Base-by-base conservation (phyloP, 805 yeast species). In the Candida odintsovae region DNA sequence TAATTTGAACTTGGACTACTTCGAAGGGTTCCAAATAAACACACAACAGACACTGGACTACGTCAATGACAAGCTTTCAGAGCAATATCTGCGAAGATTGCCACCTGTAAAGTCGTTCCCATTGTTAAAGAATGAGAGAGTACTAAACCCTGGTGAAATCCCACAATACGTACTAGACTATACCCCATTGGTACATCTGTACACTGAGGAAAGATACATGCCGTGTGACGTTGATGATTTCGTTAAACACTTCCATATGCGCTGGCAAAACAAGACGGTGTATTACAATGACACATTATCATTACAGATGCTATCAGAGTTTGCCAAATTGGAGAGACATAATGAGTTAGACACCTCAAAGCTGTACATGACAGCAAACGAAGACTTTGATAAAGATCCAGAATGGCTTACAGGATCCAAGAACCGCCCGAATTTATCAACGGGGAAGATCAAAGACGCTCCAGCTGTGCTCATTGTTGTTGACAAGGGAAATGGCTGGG, bases 401-500 rank as follows among this genome's bases (percentile, higher is more conserved):
- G 83, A 80, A 19, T 92, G 96, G 96, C 73, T 92, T 45, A 83
- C 96, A 0, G 97, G 97, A 0, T 56, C 56, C 22, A 61, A 69
- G 20, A 84, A 84, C 56, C 70, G 73, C 45, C 97, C 97, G 2
- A 80, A 78, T 43, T 67, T 83, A 38, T 75, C 80, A 45, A 79
- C 81, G 25, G 97, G 97, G 0, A 75, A 75, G 45, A 82, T 88
- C 22, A 69, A 71, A 44, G 67, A 82, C 52, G 97, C 95, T 0
- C 95, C 97, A 0, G 90, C 95, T 0, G 75, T 83, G 0, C 64
- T 90, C 26, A 75, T 92, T 21, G 90, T 88, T 1, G 90, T 87
- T 0, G 97, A 92, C 59, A 90, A 90, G 62, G 97, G 96, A 2
- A 85, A 89, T 55, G 96, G 96, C 3, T 83, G 94, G 88, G 86